These are phyloP conservation scores for Penicillium herquei DNA, from an alignment of 495 filamentous ascomycete genomes.

Conservation along the genomic window DNA sequence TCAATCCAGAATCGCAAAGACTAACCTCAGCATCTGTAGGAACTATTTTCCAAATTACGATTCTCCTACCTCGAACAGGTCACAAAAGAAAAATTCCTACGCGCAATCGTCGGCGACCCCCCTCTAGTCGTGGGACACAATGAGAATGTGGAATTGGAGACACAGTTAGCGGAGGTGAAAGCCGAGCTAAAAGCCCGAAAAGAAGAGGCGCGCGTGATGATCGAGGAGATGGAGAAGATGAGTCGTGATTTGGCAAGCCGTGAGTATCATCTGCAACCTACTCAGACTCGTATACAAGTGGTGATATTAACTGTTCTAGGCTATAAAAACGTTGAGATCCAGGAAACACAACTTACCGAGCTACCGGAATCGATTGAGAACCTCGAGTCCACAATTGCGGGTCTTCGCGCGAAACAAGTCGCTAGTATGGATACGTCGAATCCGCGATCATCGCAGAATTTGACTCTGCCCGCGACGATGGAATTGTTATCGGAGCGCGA, in stretches of 20 bases:
- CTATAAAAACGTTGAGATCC: constrained; percentile 63
- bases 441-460: constrained; percentile 38
- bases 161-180: constrained; percentile 67
- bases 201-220: constrained; percentile 69
- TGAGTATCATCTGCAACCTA: constrained; percentile 20
- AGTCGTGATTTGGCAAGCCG: constrained; percentile 57
- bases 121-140: constrained; percentile 76
- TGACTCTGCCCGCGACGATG: constrained; percentile 39
- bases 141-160: constrained; percentile 81
- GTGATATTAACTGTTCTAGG: constrained; percentile 26
- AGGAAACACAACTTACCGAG: constrained; percentile 54
- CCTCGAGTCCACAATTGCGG: constrained; percentile 58
- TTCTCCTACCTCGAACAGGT: constrained; percentile 83
- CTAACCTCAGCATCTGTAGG: constrained; percentile 38
- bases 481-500: constrained; percentile 54
- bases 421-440: constrained; percentile 35
- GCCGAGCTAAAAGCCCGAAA: constrained; percentile 74
- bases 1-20: not conserved
- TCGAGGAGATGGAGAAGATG: constrained; percentile 67
- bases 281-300: no score
- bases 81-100: constrained; percentile 91
- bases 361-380: constrained; percentile 64
- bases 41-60: constrained; percentile 92
- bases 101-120: constrained; percentile 89
- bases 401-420: constrained; percentile 48